These are phyloP conservation scores for Cladosporium sp. DNA, from an alignment of 2,329 filamentous ascomycete species.

Conservation along the genomic window DNA sequence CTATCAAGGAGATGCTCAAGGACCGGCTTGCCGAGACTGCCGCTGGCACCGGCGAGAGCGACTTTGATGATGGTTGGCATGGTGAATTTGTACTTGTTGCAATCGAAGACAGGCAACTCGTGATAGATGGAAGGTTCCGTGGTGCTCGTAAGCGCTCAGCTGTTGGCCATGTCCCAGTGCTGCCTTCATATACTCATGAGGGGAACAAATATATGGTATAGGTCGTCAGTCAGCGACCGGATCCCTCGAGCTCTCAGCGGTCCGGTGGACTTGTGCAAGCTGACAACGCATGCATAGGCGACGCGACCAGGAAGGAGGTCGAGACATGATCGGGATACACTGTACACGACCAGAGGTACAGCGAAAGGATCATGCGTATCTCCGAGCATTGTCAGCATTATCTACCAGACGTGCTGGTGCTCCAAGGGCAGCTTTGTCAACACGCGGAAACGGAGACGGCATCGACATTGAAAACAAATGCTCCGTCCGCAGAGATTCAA, in stretches of 20 bases:
- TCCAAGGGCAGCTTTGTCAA: neutral
- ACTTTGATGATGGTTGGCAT: slow-evolving; percentile 23
- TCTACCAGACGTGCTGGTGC: neutral
- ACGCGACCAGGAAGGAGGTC: neutral
- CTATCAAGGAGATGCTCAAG: slow-evolving; percentile 43
- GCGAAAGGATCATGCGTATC: neutral
- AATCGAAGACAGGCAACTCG: neutral
- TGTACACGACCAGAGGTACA: neutral
- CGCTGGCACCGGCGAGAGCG: slow-evolving; percentile 38
- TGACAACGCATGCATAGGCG: neutral
- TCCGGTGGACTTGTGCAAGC: neutral
- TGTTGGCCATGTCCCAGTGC: neutral
- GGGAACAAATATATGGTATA: neutral
- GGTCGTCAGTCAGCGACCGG: neutral
- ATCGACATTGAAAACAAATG: neutral
- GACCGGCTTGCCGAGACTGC: slow-evolving; percentile 45
- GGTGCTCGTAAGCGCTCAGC: neutral
- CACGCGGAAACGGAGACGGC: neutral
- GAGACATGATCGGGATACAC: neutral
- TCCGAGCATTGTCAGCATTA: neutral
- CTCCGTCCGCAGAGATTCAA: neutral
- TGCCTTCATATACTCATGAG: neutral
- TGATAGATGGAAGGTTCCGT: neutral
- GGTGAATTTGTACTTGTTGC: neutral
- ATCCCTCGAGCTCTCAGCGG: neutral